Conservation (phyloP, 2,329 filamentous ascomycete genomes). For the Cercospora sp. region DNA sequence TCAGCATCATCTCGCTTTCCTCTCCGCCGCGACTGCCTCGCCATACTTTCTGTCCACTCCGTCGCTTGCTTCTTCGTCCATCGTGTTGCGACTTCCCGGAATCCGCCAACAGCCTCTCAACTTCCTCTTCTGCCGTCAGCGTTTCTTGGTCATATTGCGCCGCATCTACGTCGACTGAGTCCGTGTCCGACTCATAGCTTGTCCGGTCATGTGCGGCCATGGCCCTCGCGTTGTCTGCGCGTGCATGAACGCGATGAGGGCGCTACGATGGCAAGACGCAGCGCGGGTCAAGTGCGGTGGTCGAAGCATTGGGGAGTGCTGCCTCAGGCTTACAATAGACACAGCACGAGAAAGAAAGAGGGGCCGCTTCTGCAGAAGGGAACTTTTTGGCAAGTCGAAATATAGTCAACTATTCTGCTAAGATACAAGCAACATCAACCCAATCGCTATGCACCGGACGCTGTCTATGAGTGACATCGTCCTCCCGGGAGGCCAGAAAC, state of each 20-base stretch:
- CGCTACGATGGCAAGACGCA: background rate
- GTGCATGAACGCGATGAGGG: background rate
- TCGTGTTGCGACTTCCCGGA: slow-evolving; percentile 25
- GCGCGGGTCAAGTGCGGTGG: background rate
- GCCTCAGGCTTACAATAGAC: background rate
- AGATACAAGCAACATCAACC: slow-evolving; percentile 12
- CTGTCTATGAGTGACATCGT: background rate
- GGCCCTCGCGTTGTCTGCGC: background rate
- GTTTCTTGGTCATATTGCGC: slow-evolving; percentile 42
- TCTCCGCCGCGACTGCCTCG: slow-evolving; percentile 63
- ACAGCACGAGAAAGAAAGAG: too few relatives aligned
- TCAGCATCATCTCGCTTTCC: slow-evolving; percentile 73
- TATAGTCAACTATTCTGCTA: slow-evolving; percentile 8
- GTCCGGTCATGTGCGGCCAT: background rate
- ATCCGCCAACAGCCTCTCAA: slow-evolving; percentile 45
- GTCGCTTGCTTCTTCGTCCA: slow-evolving; percentile 25
- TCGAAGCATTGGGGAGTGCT: background rate
- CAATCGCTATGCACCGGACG: slow-evolving; percentile 5
- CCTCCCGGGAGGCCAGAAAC: slow-evolving; percentile 12
- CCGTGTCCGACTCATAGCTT: slow-evolving; percentile 11
- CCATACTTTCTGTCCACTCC: slow-evolving; percentile 41
- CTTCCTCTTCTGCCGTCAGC: slow-evolving; percentile 50
- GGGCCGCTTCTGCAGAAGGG: background rate
- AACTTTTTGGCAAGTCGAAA: background rate
- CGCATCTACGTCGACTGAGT: slow-evolving; percentile 10